These are phyloP conservation scores for Cladosporium oxysporum DNA, from an alignment of 2,329 filamentous ascomycete species.

Conservation along the genomic window DNA sequence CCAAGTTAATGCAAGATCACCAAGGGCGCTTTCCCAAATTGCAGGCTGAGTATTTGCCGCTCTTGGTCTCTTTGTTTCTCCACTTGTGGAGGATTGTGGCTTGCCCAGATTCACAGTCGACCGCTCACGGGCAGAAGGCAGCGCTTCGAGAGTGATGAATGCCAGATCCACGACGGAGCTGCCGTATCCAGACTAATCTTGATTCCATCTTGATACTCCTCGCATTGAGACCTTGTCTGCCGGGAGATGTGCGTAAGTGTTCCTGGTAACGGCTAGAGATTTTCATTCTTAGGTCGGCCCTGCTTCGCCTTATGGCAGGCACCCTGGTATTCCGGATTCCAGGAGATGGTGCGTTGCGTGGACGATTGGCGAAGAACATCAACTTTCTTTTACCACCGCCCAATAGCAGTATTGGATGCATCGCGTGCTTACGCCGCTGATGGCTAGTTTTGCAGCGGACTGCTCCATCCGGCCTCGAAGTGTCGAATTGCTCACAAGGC, in stretches of 20 bases:
- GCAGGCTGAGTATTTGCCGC: constrained; percentile 3
- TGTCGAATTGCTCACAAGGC: constrained; percentile 5
- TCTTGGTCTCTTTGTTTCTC: neutral
- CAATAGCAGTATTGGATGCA: constrained; percentile 6
- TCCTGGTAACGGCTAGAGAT: neutral
- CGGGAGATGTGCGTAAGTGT: neutral
- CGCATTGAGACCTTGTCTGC: neutral
- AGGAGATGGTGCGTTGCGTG: neutral
- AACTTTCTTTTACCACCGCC: neutral
- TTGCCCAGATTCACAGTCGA: constrained; percentile 12
- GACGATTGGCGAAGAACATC: neutral
- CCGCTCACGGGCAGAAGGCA: neutral
- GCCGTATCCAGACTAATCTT: neutral
- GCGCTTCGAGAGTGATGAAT: neutral
- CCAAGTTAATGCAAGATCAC: constrained; percentile 15
- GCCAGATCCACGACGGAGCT: neutral
- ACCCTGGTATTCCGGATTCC: neutral
- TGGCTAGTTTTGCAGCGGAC: constrained; percentile 7
- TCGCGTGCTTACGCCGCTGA: neutral
- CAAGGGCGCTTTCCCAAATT: constrained; percentile 19
- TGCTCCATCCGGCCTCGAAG: neutral
- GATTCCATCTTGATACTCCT: neutral
- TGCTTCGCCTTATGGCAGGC: neutral
- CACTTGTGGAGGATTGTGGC: constrained; percentile 7
- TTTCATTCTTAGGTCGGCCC: neutral